Evolutionary conservation across 805 yeast species (phyloP).

Genomic region (Pichia cabralensis): DNA sequence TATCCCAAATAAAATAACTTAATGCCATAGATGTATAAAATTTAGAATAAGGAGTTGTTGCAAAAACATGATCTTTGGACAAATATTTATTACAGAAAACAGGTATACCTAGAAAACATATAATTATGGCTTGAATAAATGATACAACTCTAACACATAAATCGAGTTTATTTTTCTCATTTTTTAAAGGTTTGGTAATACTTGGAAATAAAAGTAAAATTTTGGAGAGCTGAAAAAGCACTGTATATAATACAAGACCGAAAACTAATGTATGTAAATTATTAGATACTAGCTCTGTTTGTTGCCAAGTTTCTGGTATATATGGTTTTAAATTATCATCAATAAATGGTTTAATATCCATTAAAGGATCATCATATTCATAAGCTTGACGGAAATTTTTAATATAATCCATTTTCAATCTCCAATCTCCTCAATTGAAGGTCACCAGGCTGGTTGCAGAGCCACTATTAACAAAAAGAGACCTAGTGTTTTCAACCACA

Average conservation of each 20-base stretch:
- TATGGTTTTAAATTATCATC: conserved; percentile 16
- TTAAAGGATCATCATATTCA: conserved; percentile 20
- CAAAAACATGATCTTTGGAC: conserved; percentile 23
- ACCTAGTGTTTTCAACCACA: too few relatives aligned
- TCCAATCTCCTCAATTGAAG: too few relatives aligned
- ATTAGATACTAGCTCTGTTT: conserved; percentile 10
- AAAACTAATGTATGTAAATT: conserved; percentile 15
- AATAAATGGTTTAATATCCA: conserved; percentile 12
- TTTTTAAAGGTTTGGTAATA: conserved; percentile 10
- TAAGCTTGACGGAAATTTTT: conserved; percentile 7
- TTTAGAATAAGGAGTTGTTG: conserved; percentile 25
- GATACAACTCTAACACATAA: conserved; percentile 27
- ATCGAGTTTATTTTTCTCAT: conserved; percentile 17
- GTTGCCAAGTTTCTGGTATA: conserved; percentile 5
- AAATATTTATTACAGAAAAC: conserved; percentile 21
- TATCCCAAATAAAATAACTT: conserved; percentile 30
- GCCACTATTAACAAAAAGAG: too few relatives aligned
- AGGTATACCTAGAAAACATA: conserved; percentile 23
- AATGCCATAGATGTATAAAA: conserved; percentile 24
- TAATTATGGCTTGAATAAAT: conserved; percentile 24
- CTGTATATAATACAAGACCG: conserved; percentile 14
- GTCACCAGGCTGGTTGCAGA: too few relatives aligned
- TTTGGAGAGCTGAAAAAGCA: conserved; percentile 10
- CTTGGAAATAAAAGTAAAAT: conserved; percentile 11
- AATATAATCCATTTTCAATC: conserved; percentile 5